Conservation (phyloP, 2,329 filamentous ascomycete species). For the Botrytis paeoniae region DNA sequence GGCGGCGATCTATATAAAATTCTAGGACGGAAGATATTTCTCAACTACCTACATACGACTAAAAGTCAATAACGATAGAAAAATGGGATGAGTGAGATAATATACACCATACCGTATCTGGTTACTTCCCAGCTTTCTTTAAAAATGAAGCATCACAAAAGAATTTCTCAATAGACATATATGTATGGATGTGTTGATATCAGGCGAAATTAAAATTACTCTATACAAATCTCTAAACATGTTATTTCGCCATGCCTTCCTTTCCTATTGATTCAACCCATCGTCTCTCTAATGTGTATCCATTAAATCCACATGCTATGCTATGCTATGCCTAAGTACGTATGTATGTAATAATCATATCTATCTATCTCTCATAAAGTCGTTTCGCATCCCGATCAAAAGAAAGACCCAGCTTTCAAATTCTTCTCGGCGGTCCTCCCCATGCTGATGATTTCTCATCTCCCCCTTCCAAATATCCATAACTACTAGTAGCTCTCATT, state of each 20-base stretch:
- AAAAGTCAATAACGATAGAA: not conserved
- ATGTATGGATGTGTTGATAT: not conserved
- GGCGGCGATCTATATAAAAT: no score
- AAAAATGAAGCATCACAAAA: not conserved
- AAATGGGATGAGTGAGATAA: not conserved
- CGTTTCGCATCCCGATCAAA: not conserved
- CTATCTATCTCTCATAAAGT: not conserved
- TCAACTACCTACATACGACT: no score
- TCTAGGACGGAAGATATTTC: no score
- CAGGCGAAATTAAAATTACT: not conserved
- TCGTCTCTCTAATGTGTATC: not conserved
- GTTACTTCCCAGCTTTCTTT: no score
- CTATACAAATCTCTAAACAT: constrained; percentile 1
- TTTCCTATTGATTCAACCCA: not conserved
- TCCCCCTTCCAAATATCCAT: not conserved
- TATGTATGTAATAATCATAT: not conserved
- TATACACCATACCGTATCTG: not conserved
- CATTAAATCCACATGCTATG: not conserved
- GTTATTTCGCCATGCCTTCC: not conserved
- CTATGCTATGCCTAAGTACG: not conserved
- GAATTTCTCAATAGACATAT: not conserved
- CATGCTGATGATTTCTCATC: not conserved
- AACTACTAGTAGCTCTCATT: not conserved
- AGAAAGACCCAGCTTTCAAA: not conserved
- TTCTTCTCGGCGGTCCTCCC: not conserved